Base-by-base conservation (phyloP, 257 asterid species). In the Perilla frutescens region DNA sequence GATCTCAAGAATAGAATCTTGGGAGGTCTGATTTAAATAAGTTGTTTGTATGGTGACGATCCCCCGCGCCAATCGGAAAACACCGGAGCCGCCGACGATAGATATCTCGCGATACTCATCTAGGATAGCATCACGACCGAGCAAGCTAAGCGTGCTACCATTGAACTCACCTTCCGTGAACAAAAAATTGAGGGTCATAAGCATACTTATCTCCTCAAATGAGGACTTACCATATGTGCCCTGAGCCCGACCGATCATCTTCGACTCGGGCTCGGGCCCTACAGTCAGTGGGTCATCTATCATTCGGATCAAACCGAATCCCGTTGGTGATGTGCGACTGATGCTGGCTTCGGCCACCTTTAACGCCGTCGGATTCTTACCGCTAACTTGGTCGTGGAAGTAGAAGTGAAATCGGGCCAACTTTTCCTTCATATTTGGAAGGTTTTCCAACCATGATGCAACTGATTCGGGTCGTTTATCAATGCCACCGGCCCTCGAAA, bases 61-160 rank as follows among this genome's bases (percentile, higher is more conserved):
- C 26, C 89, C 89, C 1, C 71, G 76, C 1, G 87, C 88, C 57
- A 84, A 49, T 3, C 83, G 75, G 65, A 84, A 84, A 71, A 48
- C 78, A 2, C 88, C 86, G 1, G 84, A 70, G 29, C 88, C 88
- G 2, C 84, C 88, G 7, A 84, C 71, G 1, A 84, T 70, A 2
- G 90, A 68, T 86, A 86, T 72, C 57, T 86, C 90, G 0, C 82
- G 57, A 43, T 74, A 83, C 8, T 66, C 51, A 0, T 77, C 69
- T 7, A 36, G 43, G 2, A 81, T n/a, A 0, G 89, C 70, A 15
- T 77, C 78, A 10, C 74, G 51, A 20, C 26, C 26, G 0, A 20
- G 0, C 26, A 20, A 20, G 26, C 26, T 20, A 20, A 20, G 26
- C 26, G 26, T 20, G 26, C 26, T 20, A 20, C 26, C 26, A 20